phyloP scores from a whole-genome alignment of 2,329 filamentous ascomycete genomes.

The Zymoseptoria passerinii region DNA sequence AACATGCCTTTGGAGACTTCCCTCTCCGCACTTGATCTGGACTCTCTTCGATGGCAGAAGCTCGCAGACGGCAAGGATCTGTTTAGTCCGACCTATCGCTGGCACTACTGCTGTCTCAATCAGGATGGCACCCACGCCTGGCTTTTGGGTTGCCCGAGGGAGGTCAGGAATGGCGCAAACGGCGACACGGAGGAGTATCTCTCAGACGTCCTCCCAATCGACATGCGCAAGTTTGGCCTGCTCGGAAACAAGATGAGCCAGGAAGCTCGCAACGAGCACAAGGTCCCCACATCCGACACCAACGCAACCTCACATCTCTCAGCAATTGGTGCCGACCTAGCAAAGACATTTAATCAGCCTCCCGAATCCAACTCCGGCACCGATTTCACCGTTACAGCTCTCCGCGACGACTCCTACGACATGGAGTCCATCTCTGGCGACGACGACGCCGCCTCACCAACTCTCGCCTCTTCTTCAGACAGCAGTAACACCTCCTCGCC shows the following conservation, averaged over 20 bases:
- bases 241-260: constrained; percentile 61
- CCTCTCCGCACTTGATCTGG: constrained; percentile 78
- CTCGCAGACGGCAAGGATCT: constrained; percentile 90
- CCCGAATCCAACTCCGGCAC: constrained; percentile 78
- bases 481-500: constrained; percentile 56
- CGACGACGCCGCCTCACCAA: constrained; percentile 13
- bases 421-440: constrained; percentile 58
- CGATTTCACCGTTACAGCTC: constrained; percentile 85
- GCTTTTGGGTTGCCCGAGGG: constrained; percentile 85
- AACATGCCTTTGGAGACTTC: constrained; percentile 86
- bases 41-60: constrained; percentile 85
- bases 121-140: constrained; percentile 93
- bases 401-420: constrained; percentile 55
- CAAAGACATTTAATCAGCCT: constrained; percentile 75
- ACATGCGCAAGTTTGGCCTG: constrained; percentile 83
- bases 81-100: constrained; percentile 83
- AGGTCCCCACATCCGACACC: constrained; percentile 46
- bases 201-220: constrained; percentile 88
- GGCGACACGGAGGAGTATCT: constrained; percentile 77
- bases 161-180: constrained; percentile 58
- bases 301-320: constrained; percentile 44
- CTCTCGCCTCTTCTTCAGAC: constrained; percentile 7
- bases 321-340: constrained; percentile 76
- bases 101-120: constrained; percentile 97
- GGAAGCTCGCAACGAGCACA: constrained; percentile 31